Conservation (phyloP, 306 rosid species). For the Prosopis cineraria region DNA sequence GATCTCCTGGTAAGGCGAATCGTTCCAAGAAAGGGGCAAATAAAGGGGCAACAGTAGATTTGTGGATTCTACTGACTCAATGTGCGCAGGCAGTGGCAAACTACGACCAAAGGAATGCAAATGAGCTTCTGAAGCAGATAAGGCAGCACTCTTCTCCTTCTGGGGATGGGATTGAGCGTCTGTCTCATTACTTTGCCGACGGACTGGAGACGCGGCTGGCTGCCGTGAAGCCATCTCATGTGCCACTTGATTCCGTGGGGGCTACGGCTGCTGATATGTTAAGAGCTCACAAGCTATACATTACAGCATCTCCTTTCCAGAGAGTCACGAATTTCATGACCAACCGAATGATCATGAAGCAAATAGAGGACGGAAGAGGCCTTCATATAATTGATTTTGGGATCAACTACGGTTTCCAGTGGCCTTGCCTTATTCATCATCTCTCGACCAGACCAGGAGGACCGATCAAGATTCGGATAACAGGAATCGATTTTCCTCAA, state of each 20-base stretch:
- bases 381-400: constrained; percentile 79
- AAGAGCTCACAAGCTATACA: constrained; percentile 58
- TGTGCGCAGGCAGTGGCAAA: constrained; percentile 77
- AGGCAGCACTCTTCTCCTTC: constrained; percentile 59
- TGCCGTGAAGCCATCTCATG: constrained; percentile 50
- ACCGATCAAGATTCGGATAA: constrained; percentile 59
- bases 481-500: constrained; percentile 74
- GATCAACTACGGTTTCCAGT: constrained; percentile 73
- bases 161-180: constrained; percentile 70
- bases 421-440: constrained; percentile 70
- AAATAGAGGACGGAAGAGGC: constrained; percentile 42
- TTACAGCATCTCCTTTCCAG: constrained; percentile 60
- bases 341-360: constrained; percentile 43
- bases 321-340: constrained; percentile 51
- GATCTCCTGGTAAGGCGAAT: constrained; percentile 32
- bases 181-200: constrained; percentile 69
- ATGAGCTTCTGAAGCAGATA: constrained; percentile 58
- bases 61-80: constrained; percentile 65
- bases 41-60: constrained; percentile 43
- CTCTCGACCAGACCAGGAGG: constrained; percentile 58
- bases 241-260: constrained; percentile 6
- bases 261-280: constrained; percentile 57
- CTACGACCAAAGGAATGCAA: constrained; percentile 63
- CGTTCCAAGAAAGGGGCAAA: constrained; percentile 44
- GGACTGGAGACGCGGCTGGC: constrained; percentile 66